Percentiles rank a stretch among this genome's conserved stretches.
These are phyloP conservation scores for Pseudogymnoascus sp. DNA, from an alignment of 2,329 filamentous ascomycete genomes.

Conservation along the genomic window DNA sequence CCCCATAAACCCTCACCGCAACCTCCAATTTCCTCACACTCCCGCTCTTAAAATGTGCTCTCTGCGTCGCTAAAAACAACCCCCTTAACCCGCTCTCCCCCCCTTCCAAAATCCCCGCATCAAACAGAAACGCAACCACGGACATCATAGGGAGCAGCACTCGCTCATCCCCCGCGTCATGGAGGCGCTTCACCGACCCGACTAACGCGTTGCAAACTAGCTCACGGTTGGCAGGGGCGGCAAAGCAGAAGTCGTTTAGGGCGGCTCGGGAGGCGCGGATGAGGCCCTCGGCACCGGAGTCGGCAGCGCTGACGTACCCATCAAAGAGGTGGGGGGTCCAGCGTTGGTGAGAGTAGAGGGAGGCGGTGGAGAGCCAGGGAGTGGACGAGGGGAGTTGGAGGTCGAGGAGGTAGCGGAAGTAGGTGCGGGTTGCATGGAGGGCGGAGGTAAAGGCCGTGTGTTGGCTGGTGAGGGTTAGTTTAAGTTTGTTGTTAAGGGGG, in stretches of 20 bases:
- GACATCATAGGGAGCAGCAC: constrained; percentile 71
- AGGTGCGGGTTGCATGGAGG: background rate
- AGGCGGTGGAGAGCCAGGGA: background rate
- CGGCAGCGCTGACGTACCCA: constrained; percentile 66
- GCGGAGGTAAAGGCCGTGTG: background rate
- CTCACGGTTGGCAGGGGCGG: constrained; percentile 22
- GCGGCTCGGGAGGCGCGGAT: constrained; percentile 62
- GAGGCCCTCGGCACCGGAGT: constrained; percentile 70
- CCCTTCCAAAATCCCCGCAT: constrained; percentile 45
- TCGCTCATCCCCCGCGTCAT: constrained; percentile 52
- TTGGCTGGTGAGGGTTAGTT: constrained; percentile 26
- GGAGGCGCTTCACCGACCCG: constrained; percentile 41
- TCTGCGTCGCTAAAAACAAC: constrained; percentile 41
- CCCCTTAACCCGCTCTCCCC: constrained; percentile 24
- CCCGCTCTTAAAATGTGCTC: constrained; percentile 73
- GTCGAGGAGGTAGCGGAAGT: background rate
- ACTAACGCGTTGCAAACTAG: constrained; percentile 45
- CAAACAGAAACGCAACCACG: constrained; percentile 68
- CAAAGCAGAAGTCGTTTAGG: constrained; percentile 48
- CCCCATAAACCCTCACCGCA: constrained; percentile 71
- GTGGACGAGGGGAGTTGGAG: background rate
- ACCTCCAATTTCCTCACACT: constrained; percentile 77
- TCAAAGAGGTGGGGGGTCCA: constrained; percentile 42
- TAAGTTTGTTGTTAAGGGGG: background rate
- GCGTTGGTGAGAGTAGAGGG: background rate